A percentile compares a stretch with the other conserved stretches of the same genome.
These are phyloP conservation scores for Mortierella sp. DNA, from an alignment of 371 early-diverging fungal species.

Conservation along the genomic window DNA sequence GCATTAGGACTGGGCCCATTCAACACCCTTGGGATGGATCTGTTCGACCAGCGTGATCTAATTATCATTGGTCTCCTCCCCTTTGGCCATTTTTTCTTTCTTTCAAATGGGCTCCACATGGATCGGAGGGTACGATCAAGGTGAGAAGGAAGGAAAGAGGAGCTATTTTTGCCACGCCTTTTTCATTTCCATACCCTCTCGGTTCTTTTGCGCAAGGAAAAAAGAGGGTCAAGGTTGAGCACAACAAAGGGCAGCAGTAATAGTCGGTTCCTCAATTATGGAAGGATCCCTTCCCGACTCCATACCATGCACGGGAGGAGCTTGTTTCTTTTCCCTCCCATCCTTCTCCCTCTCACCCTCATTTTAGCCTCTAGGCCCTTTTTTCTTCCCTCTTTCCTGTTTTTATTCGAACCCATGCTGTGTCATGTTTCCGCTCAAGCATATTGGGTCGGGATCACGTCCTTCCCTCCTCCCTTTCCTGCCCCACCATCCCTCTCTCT, in stretches of 20 bases:
- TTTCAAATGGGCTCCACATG: background rate
- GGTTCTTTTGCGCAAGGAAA: background rate
- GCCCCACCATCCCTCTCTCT: background rate
- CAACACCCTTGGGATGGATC: background rate
- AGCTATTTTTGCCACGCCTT: constrained; percentile 9
- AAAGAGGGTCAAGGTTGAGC: background rate
- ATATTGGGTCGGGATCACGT: background rate
- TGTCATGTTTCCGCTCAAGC: background rate
- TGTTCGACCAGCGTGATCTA: background rate
- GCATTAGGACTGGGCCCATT: background rate
- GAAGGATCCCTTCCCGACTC: background rate
- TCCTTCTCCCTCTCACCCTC: background rate
- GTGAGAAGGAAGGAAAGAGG: background rate
- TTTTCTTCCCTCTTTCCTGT: background rate
- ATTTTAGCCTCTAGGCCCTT: background rate
- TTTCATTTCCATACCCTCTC: background rate
- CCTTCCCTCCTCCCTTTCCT: background rate
- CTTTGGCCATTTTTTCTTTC: background rate
- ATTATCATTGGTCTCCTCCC: background rate
- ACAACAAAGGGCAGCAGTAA: background rate
- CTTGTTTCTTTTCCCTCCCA: background rate
- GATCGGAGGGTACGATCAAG: background rate
- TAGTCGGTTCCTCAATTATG: background rate
- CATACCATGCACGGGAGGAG: background rate
- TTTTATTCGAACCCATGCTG: background rate